These are phyloP conservation scores for Globisporangium cylindrosporum DNA, from an alignment of 352 stramenopile species.

Conservation along the genomic window DNA sequence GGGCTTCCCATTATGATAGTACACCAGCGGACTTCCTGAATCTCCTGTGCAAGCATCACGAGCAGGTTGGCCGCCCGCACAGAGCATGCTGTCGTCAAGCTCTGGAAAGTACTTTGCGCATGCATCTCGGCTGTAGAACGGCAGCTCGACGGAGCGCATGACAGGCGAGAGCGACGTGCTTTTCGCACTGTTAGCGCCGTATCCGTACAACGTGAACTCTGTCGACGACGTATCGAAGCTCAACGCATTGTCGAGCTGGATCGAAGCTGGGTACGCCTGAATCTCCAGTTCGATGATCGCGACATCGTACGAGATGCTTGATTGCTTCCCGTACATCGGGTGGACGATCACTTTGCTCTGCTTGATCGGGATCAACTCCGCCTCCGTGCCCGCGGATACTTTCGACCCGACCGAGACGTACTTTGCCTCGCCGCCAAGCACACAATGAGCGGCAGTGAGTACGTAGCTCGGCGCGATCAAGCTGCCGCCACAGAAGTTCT, in stretches of 20 bases:
- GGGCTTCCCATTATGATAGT: slow-evolving; percentile 17
- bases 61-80: slow-evolving; percentile 30
- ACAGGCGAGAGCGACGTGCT: slow-evolving; percentile 22
- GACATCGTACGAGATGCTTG: slow-evolving; percentile 36
- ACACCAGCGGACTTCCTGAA: slow-evolving; percentile 35
- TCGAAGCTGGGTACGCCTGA: slow-evolving; percentile 27
- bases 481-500: slow-evolving; percentile 45
- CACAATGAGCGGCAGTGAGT: slow-evolving; percentile 43
- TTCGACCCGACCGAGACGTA: slow-evolving; percentile 34
- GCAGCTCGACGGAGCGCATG: slow-evolving; percentile 29
- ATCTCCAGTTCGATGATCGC: slow-evolving; percentile 35
- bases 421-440: slow-evolving; percentile 23
- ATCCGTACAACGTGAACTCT: slow-evolving; percentile 32
- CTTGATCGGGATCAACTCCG: slow-evolving; percentile 32
- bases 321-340: slow-evolving; percentile 29
- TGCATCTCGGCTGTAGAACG: slow-evolving; percentile 23
- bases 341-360: slow-evolving; percentile 27
- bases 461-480: slow-evolving; percentile 45
- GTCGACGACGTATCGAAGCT: slow-evolving; percentile 21
- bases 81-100: slow-evolving; percentile 43
- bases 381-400: slow-evolving; percentile 26
- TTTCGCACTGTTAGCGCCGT: slow-evolving; percentile 28
- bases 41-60: slow-evolving; percentile 41
- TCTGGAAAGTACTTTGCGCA: slow-evolving; percentile 28
- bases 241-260: slow-evolving; percentile 29